These are phyloP conservation scores for Zymoseptoria ardabiliae DNA, from an alignment of 2,329 filamentous ascomycete species.

Conservation along the genomic window DNA sequence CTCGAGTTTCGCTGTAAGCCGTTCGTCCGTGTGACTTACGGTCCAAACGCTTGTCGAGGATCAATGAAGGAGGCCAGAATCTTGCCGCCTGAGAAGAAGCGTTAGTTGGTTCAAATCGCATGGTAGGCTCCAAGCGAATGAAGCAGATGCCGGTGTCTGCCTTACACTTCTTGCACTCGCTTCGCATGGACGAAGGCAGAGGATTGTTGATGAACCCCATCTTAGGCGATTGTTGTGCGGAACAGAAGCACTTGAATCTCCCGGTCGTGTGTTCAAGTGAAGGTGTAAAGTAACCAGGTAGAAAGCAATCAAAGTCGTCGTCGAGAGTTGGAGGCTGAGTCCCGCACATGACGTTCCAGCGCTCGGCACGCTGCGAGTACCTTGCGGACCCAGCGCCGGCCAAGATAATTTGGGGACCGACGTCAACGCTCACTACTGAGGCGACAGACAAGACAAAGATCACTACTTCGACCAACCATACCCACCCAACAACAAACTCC, in stretches of 20 bases:
- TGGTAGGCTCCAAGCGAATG: not conserved
- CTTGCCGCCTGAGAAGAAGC: constrained; percentile 61
- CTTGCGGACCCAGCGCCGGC: not conserved
- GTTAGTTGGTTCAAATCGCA: not conserved
- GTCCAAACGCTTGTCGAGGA: constrained; percentile 84
- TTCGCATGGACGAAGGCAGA: constrained; percentile 46
- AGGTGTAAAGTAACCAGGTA: too few relatives aligned
- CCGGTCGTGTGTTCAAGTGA: too few relatives aligned
- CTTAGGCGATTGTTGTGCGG: constrained; percentile 5
- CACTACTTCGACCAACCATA: not conserved
- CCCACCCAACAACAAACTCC: constrained; percentile 3
- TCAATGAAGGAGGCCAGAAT: constrained; percentile 93
- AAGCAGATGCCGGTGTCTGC: constrained; percentile 16
- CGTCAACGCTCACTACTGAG: not conserved
- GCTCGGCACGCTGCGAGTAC: not conserved
- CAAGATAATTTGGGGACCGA: not conserved
- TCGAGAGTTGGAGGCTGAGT: not conserved
- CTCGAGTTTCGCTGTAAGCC: not conserved
- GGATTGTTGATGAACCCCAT: constrained; percentile 49
- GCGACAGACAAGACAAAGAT: not conserved
- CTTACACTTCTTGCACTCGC: constrained; percentile 32
- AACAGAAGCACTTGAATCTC: not conserved
- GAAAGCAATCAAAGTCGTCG: not conserved
- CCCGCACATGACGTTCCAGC: not conserved
- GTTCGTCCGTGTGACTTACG: constrained; percentile 30